Percentiles rank a stretch among this genome's conserved stretches.
Conservation (phyloP, 2,329 filamentous ascomycete species). For the Colletotrichum acutatum region DNA sequence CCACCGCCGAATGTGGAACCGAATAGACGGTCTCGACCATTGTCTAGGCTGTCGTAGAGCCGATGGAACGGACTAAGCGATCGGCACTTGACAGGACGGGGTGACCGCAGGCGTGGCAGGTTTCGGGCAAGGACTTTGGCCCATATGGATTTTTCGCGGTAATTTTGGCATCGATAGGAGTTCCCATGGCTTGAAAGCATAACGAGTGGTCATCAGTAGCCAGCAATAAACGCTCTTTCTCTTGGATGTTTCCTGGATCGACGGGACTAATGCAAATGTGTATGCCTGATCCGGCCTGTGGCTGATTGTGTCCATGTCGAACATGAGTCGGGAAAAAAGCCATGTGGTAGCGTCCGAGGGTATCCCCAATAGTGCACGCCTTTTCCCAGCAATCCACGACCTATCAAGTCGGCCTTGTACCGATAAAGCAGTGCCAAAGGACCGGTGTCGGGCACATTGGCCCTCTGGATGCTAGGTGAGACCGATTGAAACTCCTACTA, state of each 20-base stretch:
- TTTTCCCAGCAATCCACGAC: background rate
- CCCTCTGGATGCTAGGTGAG: background rate
- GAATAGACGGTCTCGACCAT: background rate
- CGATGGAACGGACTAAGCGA: background rate
- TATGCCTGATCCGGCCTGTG: background rate
- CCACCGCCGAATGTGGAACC: background rate
- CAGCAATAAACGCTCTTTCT: background rate
- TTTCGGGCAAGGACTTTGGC: background rate
- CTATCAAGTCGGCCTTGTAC: background rate
- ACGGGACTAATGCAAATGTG: background rate
- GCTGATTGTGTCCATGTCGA: background rate
- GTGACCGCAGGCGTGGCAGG: background rate
- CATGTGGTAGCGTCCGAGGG: background rate
- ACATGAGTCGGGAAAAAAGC: background rate
- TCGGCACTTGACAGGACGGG: background rate
- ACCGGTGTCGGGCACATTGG: background rate
- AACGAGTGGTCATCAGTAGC: conserved; percentile 11
- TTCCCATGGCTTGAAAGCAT: background rate
- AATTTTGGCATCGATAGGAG: background rate
- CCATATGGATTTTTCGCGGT: background rate
- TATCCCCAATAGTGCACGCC: background rate
- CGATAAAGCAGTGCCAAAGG: background rate
- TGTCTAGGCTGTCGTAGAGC: background rate
- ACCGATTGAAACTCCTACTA: background rate
- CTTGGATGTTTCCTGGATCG: background rate